Evolutionary conservation across 495 filamentous ascomycete species (phyloP).

Genomic region (Margaritispora aquatica): DNA sequence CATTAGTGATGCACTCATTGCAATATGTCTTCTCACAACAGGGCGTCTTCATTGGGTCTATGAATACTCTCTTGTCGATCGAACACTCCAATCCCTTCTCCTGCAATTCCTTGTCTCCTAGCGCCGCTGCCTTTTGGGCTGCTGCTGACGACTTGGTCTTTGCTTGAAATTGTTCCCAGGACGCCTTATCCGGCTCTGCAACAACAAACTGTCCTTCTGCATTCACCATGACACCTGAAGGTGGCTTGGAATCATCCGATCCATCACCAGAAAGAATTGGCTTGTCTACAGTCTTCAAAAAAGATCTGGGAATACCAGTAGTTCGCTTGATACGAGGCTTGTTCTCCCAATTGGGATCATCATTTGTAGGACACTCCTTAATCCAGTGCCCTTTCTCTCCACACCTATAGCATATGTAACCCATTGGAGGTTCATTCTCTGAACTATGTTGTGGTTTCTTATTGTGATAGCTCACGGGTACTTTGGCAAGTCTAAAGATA

Average conservation of each 20-base stretch:
- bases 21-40: slow-evolving; percentile 98
- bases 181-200: slow-evolving; percentile 85
- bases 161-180: slow-evolving; percentile 95
- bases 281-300: slow-evolving; percentile 91
- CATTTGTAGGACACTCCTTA: slow-evolving; percentile 92
- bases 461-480: slow-evolving; percentile 31
- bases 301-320: slow-evolving; percentile 89
- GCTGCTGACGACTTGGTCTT: slow-evolving; percentile 80
- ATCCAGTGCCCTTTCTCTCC: slow-evolving; percentile 99
- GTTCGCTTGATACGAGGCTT: slow-evolving; percentile 88
- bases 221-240: slow-evolving; percentile 89
- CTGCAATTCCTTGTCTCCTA: slow-evolving; percentile 73
- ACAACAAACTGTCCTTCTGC: slow-evolving; percentile 95
- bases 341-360: slow-evolving; percentile 91
- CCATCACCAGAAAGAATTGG: slow-evolving; percentile 68
- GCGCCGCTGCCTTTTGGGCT: slow-evolving; percentile 63
- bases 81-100: slow-evolving; percentile 85
- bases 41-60: slow-evolving; percentile 96
- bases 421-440: slow-evolving; percentile 82
- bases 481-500: slow-evolving; percentile 41
- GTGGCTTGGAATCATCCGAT: slow-evolving; percentile 68
- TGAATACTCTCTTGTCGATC: slow-evolving; percentile 93
- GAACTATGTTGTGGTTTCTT: slow-evolving; percentile 71
- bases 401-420: slow-evolving; percentile 97
- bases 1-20: slow-evolving; percentile 97